phyloP scores from a whole-genome alignment of 2,329 filamentous ascomycete species.

The Hypoxylon sp. region DNA sequence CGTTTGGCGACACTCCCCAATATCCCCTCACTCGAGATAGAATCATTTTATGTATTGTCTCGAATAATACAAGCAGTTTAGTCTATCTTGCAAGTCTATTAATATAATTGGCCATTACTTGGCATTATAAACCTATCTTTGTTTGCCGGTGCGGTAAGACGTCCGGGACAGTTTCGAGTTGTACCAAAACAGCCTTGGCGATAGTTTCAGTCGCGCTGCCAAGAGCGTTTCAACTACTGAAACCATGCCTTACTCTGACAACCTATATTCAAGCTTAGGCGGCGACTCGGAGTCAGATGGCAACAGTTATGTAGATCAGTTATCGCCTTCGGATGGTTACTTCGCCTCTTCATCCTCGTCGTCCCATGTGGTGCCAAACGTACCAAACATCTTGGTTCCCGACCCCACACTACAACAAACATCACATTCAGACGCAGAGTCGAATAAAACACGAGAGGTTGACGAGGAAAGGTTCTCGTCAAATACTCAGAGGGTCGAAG shows the following conservation, averaged over 20 bases:
- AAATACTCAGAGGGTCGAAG: constrained; percentile 46
- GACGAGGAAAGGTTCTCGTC: constrained; percentile 59
- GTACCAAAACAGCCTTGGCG: constrained; percentile 47
- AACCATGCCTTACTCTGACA: constrained; percentile 66
- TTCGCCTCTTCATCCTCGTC: constrained; percentile 60
- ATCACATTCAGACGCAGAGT: constrained; percentile 53
- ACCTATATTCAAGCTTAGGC: constrained; percentile 60
- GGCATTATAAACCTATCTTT: constrained; percentile 12
- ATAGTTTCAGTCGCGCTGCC: constrained; percentile 52
- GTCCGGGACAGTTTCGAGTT: constrained; percentile 48
- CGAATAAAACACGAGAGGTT: constrained; percentile 65
- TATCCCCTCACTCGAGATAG: constrained; percentile 27
- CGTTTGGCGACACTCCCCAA: constrained; percentile 12
- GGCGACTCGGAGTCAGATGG: constrained; percentile 52
- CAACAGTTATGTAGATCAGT: constrained; percentile 55
- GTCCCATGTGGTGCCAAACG: constrained; percentile 58
- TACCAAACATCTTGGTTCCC: constrained; percentile 65
- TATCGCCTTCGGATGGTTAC: constrained; percentile 69
- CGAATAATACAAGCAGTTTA: constrained; percentile 9
- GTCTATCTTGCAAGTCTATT: not conserved
- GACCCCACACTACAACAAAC: constrained; percentile 62
- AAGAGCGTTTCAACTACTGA: constrained; percentile 49
- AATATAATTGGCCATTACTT: constrained; percentile 19
- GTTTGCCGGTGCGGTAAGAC: constrained; percentile 43
- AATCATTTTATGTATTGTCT: constrained; percentile 25